Evolutionary conservation across 1,284 basidiomycete genomes (phyloP).

Genomic region (Volvariella surrecta): DNA sequence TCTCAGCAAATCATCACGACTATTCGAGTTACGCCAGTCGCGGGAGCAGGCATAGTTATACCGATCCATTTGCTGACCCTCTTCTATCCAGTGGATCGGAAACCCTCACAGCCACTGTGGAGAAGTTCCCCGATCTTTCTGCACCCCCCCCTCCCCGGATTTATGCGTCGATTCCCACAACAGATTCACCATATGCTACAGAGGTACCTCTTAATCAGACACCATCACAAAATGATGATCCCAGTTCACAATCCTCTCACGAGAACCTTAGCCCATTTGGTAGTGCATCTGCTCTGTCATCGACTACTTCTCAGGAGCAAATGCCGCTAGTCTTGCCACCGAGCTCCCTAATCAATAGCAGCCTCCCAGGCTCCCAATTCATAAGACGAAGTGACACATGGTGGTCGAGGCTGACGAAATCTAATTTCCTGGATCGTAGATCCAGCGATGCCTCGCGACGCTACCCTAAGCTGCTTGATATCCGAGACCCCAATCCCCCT

Average conservation of each 20-base stretch:
- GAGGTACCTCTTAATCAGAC: neutral
- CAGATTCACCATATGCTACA: too few relatives aligned
- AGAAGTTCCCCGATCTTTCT: neutral
- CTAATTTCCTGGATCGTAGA: slow-evolving; percentile 42
- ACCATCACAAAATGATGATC: neutral
- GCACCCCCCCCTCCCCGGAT: neutral
- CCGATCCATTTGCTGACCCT: slow-evolving; percentile 50
- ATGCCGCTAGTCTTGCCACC: slow-evolving; percentile 12
- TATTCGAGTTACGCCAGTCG: slow-evolving; percentile 32
- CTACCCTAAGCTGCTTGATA: slow-evolving; percentile 28
- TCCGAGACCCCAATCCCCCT: slow-evolving; percentile 66
- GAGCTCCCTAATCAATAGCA: slow-evolving; percentile 20
- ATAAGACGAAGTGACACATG: slow-evolving; percentile 37
- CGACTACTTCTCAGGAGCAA: neutral
- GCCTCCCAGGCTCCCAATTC: slow-evolving; percentile 17
- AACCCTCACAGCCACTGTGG: neutral
- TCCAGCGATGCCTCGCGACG: slow-evolving; percentile 37
- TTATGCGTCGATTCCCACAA: too few relatives aligned
- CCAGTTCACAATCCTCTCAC: neutral
- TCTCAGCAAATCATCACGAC: slow-evolving; percentile 24
- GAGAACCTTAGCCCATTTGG: neutral
- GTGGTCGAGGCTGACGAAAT: slow-evolving; percentile 38
- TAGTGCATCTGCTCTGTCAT: neutral
- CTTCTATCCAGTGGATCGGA: slow-evolving; percentile 13
- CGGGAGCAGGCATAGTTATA: slow-evolving; percentile 28